A percentile compares a stretch with the other conserved stretches of the same genome.
phyloP scores from a whole-genome alignment of 2,329 filamentous ascomycete genomes.

The Beauveria medogensis region DNA sequence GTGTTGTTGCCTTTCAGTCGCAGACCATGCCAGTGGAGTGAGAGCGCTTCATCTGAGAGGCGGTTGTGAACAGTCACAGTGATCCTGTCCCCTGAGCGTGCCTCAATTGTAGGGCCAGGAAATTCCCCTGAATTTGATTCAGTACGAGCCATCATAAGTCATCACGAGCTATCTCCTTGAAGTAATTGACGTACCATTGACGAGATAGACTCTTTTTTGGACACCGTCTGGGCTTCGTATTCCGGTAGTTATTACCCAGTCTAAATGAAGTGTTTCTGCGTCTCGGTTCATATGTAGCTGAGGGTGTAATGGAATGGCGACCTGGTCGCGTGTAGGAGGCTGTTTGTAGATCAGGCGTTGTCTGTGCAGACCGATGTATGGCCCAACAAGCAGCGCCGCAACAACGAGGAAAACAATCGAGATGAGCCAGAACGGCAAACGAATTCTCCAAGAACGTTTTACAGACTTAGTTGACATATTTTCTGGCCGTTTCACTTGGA shows the following conservation, averaged over 20 bases:
- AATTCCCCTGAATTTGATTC: slow-evolving; percentile 11
- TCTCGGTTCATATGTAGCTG: not conserved
- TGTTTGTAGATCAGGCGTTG: not conserved
- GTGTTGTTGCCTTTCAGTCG: slow-evolving; percentile 34
- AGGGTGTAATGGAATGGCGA: slow-evolving; percentile 7
- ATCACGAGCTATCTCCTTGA: no score
- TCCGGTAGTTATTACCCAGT: slow-evolving; percentile 10
- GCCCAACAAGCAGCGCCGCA: not conserved
- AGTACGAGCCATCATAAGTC: not conserved
- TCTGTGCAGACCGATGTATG: not conserved
- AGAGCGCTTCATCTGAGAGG: slow-evolving; percentile 38
- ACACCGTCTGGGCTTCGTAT: slow-evolving; percentile 9
- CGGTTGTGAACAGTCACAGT: slow-evolving; percentile 59
- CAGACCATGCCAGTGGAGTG: slow-evolving; percentile 44
- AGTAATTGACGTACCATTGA: slow-evolving; percentile 8
- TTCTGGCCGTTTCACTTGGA: not conserved
- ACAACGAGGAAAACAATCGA: not conserved
- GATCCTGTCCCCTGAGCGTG: slow-evolving; percentile 42
- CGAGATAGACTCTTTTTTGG: slow-evolving; percentile 11
- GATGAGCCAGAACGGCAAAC: not conserved
- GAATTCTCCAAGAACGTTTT: not conserved
- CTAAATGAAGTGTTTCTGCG: not conserved
- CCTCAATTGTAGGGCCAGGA: slow-evolving; percentile 39
- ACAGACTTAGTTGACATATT: not conserved
- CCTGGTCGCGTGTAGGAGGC: not conserved